Base-by-base conservation (phyloP, 129 eudicot genomes). In the Glebionis coronaria region DNA sequence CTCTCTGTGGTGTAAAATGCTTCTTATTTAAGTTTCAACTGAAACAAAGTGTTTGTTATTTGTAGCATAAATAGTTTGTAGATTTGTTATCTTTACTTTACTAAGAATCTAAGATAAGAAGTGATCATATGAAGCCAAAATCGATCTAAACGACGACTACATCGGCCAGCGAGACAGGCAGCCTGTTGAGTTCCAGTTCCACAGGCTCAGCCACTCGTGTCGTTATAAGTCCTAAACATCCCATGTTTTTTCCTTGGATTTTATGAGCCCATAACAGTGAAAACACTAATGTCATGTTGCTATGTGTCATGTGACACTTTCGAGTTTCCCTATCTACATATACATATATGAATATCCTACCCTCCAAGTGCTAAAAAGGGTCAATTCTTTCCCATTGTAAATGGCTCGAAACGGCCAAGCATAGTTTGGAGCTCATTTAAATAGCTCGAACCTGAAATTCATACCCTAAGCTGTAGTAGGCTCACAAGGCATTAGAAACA, bases 241-340 rank as follows among this genome's bases (percentile, higher is more conserved):
- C 73, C 73, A 69, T 69, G 73, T 69, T 69, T 62, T 25, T 15
- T 29, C 55, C 69, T 72, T 72, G 63, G 63, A 53, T 52, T 72
- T 61, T 72, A n/a, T 72, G 63, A 72, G 62, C 69, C 69, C 53
- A 52, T 62, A 72, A 61, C 15, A 59, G 3, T 42, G 13, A 58
- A 67, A 61, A 31, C 11, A 72, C 76, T 62, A 62, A 31, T 51
- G 53, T 28, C 52, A 51, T 53, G 44, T 72, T 35, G 28, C 63
- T 47, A 62, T 28, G 31, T 44, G 31, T 31, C 40, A 35, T 35
- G 42, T 35, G 27, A 72, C 70, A 61, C 53, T 13, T 72, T 53
- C 1, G 44, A 4, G 29, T 60, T 49, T 61, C 42, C 42, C 42
- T 47, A 3, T 53, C 10, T 35, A 15, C 35, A 47, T 44, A 28